Conservation (phyloP, 352 stramenopile species). For the Globisporangium uncinulatum region DNA sequence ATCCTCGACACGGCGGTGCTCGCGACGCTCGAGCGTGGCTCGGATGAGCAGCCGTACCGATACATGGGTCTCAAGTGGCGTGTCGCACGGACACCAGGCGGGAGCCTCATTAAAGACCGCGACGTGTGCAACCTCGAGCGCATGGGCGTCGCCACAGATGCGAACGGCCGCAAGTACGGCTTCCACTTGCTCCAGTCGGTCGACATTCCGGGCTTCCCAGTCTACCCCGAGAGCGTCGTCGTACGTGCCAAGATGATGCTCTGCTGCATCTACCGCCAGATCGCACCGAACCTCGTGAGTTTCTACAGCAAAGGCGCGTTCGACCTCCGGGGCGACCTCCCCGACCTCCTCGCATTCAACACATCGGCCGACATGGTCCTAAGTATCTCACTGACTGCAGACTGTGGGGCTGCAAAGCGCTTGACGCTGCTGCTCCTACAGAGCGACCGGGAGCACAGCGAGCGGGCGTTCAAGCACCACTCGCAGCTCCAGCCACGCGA, state of each 20-base stretch:
- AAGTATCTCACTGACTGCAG: conserved; percentile 22
- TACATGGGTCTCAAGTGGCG: conserved; percentile 56
- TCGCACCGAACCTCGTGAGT: conserved; percentile 25
- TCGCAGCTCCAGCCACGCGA: not conserved
- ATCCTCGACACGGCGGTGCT: conserved; percentile 39
- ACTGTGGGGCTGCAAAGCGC: conserved; percentile 37
- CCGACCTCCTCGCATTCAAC: conserved; percentile 36
- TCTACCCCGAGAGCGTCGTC: conserved; percentile 19
- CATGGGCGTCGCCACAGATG: conserved; percentile 33
- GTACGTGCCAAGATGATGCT: conserved; percentile 36
- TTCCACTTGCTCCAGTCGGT: conserved; percentile 51
- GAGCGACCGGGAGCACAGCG: not conserved
- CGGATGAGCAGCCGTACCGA: conserved; percentile 30
- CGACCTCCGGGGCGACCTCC: conserved; percentile 36
- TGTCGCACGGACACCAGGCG: conserved; percentile 17
- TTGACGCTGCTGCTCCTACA: conserved; percentile 24
- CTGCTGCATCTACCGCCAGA: conserved; percentile 53
- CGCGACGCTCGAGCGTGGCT: conserved; percentile 32
- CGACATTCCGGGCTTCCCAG: conserved; percentile 31
- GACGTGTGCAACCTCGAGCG: conserved; percentile 47
- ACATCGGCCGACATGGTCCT: conserved; percentile 36
- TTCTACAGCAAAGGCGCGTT: conserved; percentile 55
- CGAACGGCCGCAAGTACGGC: conserved; percentile 27
- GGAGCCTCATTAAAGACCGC: conserved; percentile 31
- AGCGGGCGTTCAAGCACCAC: not conserved